Conservation (phyloP, 2,329 filamentous ascomycete species). For the Karstenula rhodostoma region DNA sequence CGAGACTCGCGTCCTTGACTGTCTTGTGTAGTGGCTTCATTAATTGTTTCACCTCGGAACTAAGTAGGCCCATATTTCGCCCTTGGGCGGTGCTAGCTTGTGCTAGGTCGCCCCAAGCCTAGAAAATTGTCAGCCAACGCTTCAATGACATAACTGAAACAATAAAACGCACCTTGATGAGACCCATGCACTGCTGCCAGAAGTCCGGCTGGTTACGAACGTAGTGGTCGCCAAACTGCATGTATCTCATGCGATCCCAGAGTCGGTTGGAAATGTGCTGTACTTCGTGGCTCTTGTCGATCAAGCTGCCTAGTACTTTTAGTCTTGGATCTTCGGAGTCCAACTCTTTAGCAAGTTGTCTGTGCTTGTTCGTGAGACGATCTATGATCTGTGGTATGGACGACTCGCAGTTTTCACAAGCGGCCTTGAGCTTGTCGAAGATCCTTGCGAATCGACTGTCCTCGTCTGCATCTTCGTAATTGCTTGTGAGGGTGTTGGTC, state of each 20-base stretch:
- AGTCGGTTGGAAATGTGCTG: constrained; percentile 78
- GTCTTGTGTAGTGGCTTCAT: constrained; percentile 83
- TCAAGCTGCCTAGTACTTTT: constrained; percentile 63
- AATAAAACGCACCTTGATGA: constrained; percentile 61
- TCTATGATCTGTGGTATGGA: constrained; percentile 66
- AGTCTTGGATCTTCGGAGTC: constrained; percentile 46
- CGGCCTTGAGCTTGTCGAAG: constrained; percentile 76
- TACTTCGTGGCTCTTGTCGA: constrained; percentile 74
- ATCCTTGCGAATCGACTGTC: constrained; percentile 84
- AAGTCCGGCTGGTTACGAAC: constrained; percentile 71
- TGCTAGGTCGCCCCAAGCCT: constrained; percentile 74
- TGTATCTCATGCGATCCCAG: constrained; percentile 74
- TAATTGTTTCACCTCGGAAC: constrained; percentile 73
- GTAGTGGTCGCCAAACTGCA: constrained; percentile 85
- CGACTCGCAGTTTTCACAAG: constrained; percentile 76
- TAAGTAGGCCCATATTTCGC: constrained; percentile 57
- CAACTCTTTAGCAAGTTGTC: constrained; percentile 38
- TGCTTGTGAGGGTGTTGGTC: constrained; percentile 64
- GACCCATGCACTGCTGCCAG: constrained; percentile 76
- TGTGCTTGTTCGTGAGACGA: constrained; percentile 39
- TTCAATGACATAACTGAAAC: constrained; percentile 21
- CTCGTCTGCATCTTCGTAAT: constrained; percentile 71
- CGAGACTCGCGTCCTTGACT: constrained; percentile 79
- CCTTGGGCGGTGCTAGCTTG: constrained; percentile 46
- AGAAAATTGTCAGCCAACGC: constrained; percentile 44